Base-by-base conservation (phyloP, 2,329 filamentous ascomycete species). In the Samsoniella hepiali region DNA sequence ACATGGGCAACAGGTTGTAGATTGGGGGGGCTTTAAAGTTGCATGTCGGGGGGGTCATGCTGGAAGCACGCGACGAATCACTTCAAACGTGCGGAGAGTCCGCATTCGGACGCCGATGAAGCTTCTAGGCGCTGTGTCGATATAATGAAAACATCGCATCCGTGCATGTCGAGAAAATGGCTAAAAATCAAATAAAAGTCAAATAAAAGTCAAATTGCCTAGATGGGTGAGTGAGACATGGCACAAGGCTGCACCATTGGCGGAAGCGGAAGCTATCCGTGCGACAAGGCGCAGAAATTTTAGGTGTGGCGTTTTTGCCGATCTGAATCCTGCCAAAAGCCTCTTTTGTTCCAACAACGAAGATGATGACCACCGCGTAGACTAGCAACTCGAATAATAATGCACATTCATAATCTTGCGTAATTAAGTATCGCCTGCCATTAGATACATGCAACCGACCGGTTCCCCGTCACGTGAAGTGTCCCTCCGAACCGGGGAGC, bases 1-100 rank as follows among this genome's bases (percentile, higher is more conserved):
- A 59, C 44, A 59, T 32, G 57, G 45, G 45, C 11, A 59, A 49
- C 34, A 50, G 22, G 9, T 38, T 57, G 38, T 57, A 45, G 29
- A 11, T 10, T 11, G n/a, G 7, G 29, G 9, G n/a, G n/a, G n/a
- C n/a, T n/a, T n/a, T n/a, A n/a, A n/a, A n/a, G n/a, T n/a, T n/a
- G n/a, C n/a, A n/a, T n/a, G n/a, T n/a, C 5, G 38, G 4, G 38
- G 5, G 3, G 10, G 36, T 3, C 11, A 15, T 40, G 38, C 38
- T 15, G 38, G 38, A 15, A 40, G 2, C 11, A 3, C 15, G 38
- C 9, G 38, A 40, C 38, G 13, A n/a, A n/a, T n/a, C n/a, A n/a
- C n/a, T n/a, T n/a, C n/a, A n/a, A n/a, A n/a, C n/a, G n/a, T n/a
- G 22, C 22, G 22, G 22, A 22, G 22, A 22, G 22, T 22, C 22